phyloP scores from a whole-genome alignment of 176 grass and related monocot genomes.

The Alloteropsis semialata region DNA sequence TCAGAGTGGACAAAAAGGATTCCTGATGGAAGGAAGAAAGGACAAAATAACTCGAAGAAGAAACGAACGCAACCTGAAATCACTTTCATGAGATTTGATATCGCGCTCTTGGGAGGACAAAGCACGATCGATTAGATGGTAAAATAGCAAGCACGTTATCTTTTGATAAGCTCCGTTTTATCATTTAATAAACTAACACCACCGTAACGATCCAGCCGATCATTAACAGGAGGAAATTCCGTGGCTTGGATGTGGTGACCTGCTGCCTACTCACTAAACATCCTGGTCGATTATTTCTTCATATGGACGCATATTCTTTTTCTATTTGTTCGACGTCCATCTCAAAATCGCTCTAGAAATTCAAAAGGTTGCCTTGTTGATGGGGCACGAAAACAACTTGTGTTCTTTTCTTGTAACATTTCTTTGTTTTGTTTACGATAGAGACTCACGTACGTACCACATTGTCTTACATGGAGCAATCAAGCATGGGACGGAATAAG shows the following conservation, averaged over 20 bases:
- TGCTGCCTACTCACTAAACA: constrained; percentile 20
- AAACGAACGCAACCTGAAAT: constrained; percentile 23
- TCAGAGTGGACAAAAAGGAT: not conserved
- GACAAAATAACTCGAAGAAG: not conserved
- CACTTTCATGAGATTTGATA: constrained; percentile 39
- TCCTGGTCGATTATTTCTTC: not conserved
- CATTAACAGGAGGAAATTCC: not conserved
- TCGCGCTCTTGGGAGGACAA: constrained; percentile 5
- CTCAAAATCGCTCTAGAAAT: not conserved
- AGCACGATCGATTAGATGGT: constrained; percentile 5
- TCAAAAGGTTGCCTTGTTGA: constrained; percentile 17
- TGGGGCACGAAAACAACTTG: constrained; percentile 27
- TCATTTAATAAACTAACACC: not conserved
- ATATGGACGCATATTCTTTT: not conserved
- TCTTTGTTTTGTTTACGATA: not conserved
- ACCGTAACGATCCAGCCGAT: not conserved
- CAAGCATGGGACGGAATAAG: not conserved
- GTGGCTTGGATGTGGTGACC: constrained; percentile 5
- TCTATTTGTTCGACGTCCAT: not conserved
- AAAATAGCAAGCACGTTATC: not conserved
- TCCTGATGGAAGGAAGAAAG: not conserved
- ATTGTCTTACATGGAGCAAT: constrained; percentile 19
- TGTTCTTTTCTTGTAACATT: constrained; percentile 10
- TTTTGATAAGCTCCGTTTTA: not conserved
- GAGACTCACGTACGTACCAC: constrained; percentile 11